A percentile compares a stretch with the other conserved stretches of the same genome.
phyloP scores from a whole-genome alignment of 192 early-diverging fungal genomes.

The Phlyctochytrium planicorne region DNA sequence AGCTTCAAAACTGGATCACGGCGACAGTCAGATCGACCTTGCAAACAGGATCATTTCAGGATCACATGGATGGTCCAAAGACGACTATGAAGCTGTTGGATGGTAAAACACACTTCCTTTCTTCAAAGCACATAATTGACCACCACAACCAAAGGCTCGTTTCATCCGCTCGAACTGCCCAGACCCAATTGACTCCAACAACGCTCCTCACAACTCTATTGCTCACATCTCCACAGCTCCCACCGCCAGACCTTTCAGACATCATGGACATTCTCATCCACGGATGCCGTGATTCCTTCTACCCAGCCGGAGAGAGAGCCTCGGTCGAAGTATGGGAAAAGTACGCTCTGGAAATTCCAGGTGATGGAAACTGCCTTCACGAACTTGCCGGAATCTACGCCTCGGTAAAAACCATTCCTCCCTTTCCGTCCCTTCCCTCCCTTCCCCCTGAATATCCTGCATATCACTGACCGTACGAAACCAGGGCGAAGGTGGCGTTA shows the following conservation, averaged over 20 bases:
- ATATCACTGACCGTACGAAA: neutral
- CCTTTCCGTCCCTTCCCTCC: too few species aligned
- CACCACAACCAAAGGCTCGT: constrained; percentile 3
- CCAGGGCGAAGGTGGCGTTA: constrained; percentile 4
- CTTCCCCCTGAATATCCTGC: neutral
- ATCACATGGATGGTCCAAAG: neutral
- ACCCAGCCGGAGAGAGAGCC: neutral
- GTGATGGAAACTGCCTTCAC: neutral
- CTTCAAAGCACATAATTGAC: neutral
- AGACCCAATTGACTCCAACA: neutral
- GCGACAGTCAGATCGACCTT: constrained; percentile 1
- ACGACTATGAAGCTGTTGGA: constrained; percentile 5
- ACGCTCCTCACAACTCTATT: neutral
- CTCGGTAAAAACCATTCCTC: too few species aligned
- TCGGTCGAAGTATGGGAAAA: constrained; percentile 4
- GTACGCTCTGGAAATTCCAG: neutral
- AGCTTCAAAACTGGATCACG: neutral
- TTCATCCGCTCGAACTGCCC: constrained; percentile 3
- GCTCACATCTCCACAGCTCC: neutral
- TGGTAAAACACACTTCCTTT: neutral
- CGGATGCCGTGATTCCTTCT: neutral
- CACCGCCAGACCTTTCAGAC: neutral
- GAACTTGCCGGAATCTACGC: constrained; percentile 1
- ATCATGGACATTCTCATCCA: neutral
- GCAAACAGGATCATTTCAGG: neutral